Base-by-base conservation (phyloP, 179 eudicot species). In the Pouteria campechiana region DNA sequence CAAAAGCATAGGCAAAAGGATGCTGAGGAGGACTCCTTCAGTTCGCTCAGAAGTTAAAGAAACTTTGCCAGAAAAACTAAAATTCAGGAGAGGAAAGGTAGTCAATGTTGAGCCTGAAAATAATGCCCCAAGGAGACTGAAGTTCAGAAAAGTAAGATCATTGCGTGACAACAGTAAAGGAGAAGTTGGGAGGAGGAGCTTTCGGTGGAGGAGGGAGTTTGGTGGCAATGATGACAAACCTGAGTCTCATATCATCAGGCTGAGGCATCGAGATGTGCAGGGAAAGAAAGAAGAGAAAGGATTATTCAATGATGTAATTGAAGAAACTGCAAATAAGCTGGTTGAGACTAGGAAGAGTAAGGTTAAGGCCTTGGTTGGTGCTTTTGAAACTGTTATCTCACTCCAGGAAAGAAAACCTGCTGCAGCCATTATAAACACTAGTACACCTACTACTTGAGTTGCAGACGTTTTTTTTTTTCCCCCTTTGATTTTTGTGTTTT, bases 291-390 rank as follows among this genome's bases (percentile, higher is more conserved):
- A 73, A 41, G 74, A 54, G 32, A 69, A 66, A 45, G 90, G 70
- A 54, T 61, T 74, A 58, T 59, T 76, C n/a, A 90, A 90, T 33
- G 70, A 76, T 54, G 93, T 90, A 12, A 86, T 90, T 2, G 84
- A 90, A 65, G 93, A 81, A 65, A 78, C 98, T 3, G 95, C 90
- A 7, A 85, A 69, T 60, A 90, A 81, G 64, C 98, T 90, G 17
- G 93, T 66, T 2, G 76, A 61, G 59, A 76, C 55, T 41, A 63
- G 84, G 78, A 90, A 81, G 55, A 86, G 95, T 48, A 90, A 81
- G 52, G 98, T 90, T 17, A 86, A 79, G 73, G 98, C 98, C 11
- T 61, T 90, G 64, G 98, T 90, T 46, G 95, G 98, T 16, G 98
- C 98, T 61, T 90, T 90, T 36, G 98, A 90, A 65, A 68, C 84